A percentile compares a stretch with the other conserved stretches of the same genome.
Evolutionary conservation across 2,329 filamentous ascomycete species (phyloP).

Genomic region (Amauroascus niger): DNA sequence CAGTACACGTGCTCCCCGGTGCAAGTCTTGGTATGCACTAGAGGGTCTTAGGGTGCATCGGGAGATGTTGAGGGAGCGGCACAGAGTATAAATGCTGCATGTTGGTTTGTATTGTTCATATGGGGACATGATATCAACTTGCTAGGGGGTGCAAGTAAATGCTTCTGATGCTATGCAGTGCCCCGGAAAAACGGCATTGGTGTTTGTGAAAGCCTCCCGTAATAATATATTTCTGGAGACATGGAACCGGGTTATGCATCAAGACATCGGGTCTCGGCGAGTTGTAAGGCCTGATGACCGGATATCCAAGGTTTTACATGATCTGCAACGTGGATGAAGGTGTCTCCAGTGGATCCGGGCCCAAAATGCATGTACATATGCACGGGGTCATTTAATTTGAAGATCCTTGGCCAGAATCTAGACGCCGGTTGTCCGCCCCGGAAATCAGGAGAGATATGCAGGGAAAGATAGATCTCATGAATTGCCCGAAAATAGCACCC

Average conservation of each 20-base stretch:
- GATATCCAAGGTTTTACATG: not conserved
- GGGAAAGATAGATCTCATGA: no score
- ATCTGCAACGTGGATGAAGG: not conserved
- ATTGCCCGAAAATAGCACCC: no score
- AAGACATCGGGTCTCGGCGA: not conserved
- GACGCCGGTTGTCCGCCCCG: not conserved
- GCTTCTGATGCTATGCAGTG: not conserved
- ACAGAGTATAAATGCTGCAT: not conserved
- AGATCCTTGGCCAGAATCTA: not conserved
- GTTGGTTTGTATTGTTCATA: not conserved
- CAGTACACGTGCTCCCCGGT: not conserved
- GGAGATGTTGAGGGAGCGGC: not conserved
- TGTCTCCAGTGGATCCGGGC: not conserved
- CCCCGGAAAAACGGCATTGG: not conserved
- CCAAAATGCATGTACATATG: no score
- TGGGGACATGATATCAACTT: no score
- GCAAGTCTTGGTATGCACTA: no score
- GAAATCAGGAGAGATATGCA: no score
- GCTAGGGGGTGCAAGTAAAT: no score
- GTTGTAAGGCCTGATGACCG: not conserved
- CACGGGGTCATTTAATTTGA: not conserved
- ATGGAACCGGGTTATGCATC: not conserved
- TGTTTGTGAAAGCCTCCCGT: not conserved
- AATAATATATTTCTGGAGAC: not conserved
- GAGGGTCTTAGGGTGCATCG: not conserved